Evolutionary conservation across 495 filamentous ascomycete genomes (phyloP).

Genomic region (Annulohypoxylon maeteangense): DNA sequence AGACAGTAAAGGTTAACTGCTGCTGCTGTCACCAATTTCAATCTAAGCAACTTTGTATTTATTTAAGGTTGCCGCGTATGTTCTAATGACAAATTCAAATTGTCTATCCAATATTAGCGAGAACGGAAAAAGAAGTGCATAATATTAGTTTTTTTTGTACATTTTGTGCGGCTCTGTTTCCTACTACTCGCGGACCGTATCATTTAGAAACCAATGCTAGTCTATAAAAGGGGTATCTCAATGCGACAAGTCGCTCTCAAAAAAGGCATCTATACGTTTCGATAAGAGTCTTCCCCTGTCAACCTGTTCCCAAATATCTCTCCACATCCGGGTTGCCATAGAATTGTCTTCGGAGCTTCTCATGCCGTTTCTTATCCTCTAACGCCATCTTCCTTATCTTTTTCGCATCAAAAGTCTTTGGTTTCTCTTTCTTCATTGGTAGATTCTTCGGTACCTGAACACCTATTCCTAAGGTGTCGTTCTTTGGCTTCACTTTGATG

Average conservation of each 20-base stretch:
- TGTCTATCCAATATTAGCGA: background rate
- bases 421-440: slow-evolving; percentile 59
- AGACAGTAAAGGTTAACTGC: background rate
- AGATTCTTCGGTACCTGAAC: slow-evolving; percentile 54
- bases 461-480: slow-evolving; percentile 79
- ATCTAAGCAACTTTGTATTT: background rate
- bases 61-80: background rate
- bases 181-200: background rate
- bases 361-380: slow-evolving; percentile 70
- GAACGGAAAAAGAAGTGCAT: background rate
- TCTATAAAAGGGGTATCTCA: slow-evolving; percentile 37
- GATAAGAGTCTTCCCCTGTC: slow-evolving; percentile 34
- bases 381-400: slow-evolving; percentile 68
- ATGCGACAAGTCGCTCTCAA: slow-evolving; percentile 25
- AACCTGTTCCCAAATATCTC: slow-evolving; percentile 70
- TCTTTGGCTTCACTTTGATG: slow-evolving; percentile 76
- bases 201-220: background rate
- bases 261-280: slow-evolving; percentile 16
- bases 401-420: slow-evolving; percentile 74
- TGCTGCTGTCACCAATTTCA: background rate
- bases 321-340: slow-evolving; percentile 76
- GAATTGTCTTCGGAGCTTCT: slow-evolving; percentile 72
- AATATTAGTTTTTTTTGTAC: background rate
- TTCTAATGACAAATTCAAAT: background rate
- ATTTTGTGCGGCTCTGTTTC: background rate